Conservation (phyloP, 1,139 yeast genomes). For the Taphrina populina region DNA sequence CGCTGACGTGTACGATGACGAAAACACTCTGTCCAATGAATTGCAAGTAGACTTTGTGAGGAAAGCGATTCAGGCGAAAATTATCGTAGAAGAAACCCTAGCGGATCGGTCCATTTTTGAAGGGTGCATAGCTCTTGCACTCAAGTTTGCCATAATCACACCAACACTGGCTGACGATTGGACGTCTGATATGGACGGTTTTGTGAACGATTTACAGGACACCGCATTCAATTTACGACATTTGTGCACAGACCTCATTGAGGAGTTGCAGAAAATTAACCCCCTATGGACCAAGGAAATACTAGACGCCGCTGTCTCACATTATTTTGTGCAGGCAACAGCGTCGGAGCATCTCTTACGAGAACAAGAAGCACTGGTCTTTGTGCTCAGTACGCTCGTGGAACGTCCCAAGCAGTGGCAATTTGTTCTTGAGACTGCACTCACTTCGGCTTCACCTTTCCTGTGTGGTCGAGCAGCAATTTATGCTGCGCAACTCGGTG, state of each 20-base stretch:
- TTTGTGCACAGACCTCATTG: slow-evolving; percentile 27
- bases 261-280: slow-evolving; percentile 15
- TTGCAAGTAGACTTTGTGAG: slow-evolving; percentile 23
- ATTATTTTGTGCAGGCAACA: slow-evolving; percentile 6
- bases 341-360: slow-evolving; percentile 15
- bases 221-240: slow-evolving; percentile 22
- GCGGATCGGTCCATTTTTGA: slow-evolving; percentile 14
- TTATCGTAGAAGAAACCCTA: slow-evolving; percentile 19
- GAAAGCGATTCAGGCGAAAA: slow-evolving; percentile 25
- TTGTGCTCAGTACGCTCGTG: slow-evolving; percentile 7
- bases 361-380: slow-evolving; percentile 27
- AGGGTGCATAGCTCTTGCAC: slow-evolving; percentile 19
- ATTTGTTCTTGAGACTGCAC: slow-evolving; percentile 1
- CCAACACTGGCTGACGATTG: slow-evolving; percentile 25
- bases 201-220: slow-evolving; percentile 28
- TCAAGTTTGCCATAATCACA: slow-evolving; percentile 26
- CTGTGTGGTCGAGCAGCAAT: slow-evolving; percentile 23
- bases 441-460: slow-evolving; percentile 12
- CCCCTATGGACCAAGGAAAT: slow-evolving; percentile 7
- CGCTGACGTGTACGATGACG: slow-evolving; percentile 17
- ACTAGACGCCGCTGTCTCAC: slow-evolving; percentile 3
- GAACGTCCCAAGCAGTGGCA: neutral
- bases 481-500: slow-evolving; percentile 23
- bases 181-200: slow-evolving; percentile 26
- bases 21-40: neutral